phyloP scores from a whole-genome alignment of 2,329 filamentous ascomycete species.

The Microcera coccophila region DNA sequence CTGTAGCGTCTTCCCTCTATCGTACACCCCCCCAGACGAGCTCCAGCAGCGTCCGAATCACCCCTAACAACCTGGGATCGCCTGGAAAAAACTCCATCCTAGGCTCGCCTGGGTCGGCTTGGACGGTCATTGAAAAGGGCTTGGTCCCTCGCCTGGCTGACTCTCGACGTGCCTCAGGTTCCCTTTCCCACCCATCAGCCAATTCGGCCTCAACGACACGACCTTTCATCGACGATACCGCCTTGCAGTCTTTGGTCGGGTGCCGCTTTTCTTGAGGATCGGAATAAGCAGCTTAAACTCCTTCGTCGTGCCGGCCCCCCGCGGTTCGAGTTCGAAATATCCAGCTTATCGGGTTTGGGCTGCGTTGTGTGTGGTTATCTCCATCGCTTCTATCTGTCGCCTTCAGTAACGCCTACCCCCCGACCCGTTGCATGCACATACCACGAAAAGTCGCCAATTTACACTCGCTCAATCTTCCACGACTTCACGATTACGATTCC shows the following conservation, averaged over 20 bases:
- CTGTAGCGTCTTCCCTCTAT: background rate
- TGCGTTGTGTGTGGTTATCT: slow-evolving; percentile 4
- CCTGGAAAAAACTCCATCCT: slow-evolving; percentile 28
- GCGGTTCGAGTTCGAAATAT: background rate
- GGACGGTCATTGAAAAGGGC: slow-evolving; percentile 40
- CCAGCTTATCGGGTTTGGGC: background rate
- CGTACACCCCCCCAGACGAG: no score
- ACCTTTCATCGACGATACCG: slow-evolving; percentile 26
- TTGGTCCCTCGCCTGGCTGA: slow-evolving; percentile 32
- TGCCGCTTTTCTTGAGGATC: background rate
- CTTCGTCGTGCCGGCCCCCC: background rate
- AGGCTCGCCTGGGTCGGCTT: slow-evolving; percentile 22
- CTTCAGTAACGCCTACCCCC: no score
- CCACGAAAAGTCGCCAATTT: no score
- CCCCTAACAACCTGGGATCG: slow-evolving; percentile 34
- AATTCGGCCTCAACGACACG: slow-evolving; percentile 27
- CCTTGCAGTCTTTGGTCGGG: slow-evolving; percentile 5
- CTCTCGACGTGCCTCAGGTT: slow-evolving; percentile 14
- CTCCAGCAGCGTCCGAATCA: slow-evolving; percentile 29
- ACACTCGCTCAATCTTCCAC: no score
- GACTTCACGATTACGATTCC: background rate
- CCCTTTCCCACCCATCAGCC: slow-evolving; percentile 25
- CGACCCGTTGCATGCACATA: no score
- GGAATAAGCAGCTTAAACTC: background rate
- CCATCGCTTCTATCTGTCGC: no score